Evolutionary conservation across 495 filamentous ascomycete species (phyloP).

Genomic region (Penicillium tannophilum): DNA sequence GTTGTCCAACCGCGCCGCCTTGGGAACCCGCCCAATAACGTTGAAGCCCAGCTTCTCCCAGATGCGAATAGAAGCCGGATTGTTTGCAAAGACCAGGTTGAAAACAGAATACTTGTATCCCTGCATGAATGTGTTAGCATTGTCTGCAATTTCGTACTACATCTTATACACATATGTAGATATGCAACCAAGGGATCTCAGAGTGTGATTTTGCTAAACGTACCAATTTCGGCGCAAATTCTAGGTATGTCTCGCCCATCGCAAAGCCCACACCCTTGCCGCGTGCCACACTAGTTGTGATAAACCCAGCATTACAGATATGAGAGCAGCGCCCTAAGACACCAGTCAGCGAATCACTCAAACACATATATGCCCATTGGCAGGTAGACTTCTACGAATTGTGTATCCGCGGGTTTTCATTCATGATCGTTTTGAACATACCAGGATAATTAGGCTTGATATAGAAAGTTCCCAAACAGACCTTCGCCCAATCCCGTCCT

Average conservation of each 20-base stretch:
- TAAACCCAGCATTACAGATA: constrained; percentile 91
- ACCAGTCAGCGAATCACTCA: constrained; percentile 4
- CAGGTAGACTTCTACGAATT: too few species aligned
- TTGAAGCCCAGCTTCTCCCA: constrained; percentile 97
- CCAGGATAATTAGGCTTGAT: constrained; percentile 98
- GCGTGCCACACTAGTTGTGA: constrained; percentile 82
- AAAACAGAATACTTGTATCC: constrained; percentile 97
- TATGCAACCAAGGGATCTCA: background rate
- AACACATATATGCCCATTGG: too few species aligned
- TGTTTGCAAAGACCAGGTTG: constrained; percentile 98
- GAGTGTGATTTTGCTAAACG: constrained; percentile 9
- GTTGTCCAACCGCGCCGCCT: constrained; percentile 42
- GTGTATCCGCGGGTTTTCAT: too few species aligned
- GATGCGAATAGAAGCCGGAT: constrained; percentile 88
- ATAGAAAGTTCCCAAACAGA: constrained; percentile 94
- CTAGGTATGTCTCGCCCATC: constrained; percentile 90
- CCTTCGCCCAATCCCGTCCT: constrained; percentile 74
- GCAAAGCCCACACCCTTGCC: constrained; percentile 83
- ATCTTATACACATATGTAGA: background rate
- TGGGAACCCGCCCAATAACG: constrained; percentile 79
- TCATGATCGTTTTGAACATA: constrained; percentile 43
- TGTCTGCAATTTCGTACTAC: background rate
- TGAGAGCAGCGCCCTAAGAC: constrained; percentile 59
- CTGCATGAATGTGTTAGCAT: constrained; percentile 30
- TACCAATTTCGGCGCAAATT: constrained; percentile 87